phyloP scores from a whole-genome alignment of 2,329 filamentous ascomycete species.

The Colletotrichum australisinense region DNA sequence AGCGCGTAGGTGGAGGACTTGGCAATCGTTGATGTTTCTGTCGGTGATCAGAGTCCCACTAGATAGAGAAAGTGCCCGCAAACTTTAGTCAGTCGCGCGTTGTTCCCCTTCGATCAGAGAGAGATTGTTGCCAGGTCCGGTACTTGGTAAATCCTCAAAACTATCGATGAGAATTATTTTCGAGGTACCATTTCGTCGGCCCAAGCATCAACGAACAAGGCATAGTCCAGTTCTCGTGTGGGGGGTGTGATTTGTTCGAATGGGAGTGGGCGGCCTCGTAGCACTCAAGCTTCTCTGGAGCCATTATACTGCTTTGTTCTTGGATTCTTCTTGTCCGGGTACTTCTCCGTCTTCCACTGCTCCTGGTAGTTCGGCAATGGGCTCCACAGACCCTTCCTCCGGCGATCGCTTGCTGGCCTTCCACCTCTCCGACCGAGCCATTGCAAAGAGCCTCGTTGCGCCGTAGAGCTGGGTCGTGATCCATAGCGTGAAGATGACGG shows the following conservation, averaged over 20 bases:
- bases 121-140: too few species aligned
- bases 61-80: too few species aligned
- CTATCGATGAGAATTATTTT: too few species aligned
- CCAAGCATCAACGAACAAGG: too few species aligned
- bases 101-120: too few species aligned
- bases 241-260: not conserved
- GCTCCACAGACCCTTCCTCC: not conserved
- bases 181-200: too few species aligned
- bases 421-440: slow-evolving; percentile 24
- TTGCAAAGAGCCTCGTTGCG: slow-evolving; percentile 19
- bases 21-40: too few species aligned
- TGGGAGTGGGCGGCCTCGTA: not conserved
- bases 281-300: not conserved
- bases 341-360: not conserved
- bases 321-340: not conserved
- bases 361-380: slow-evolving; percentile 5
- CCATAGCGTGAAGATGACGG: slow-evolving; percentile 32
- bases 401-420: not conserved
- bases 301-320: not conserved
- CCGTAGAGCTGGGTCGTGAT: slow-evolving; percentile 35
- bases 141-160: too few species aligned
- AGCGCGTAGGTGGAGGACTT: too few species aligned
- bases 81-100: too few species aligned
- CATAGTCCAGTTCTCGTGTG: not conserved
- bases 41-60: too few species aligned